Evolutionary conservation across 176 grass and related monocot species (phyloP), one percentile per base, ranked within the genome.

Genomic region (Paspalum notatum): DNA sequence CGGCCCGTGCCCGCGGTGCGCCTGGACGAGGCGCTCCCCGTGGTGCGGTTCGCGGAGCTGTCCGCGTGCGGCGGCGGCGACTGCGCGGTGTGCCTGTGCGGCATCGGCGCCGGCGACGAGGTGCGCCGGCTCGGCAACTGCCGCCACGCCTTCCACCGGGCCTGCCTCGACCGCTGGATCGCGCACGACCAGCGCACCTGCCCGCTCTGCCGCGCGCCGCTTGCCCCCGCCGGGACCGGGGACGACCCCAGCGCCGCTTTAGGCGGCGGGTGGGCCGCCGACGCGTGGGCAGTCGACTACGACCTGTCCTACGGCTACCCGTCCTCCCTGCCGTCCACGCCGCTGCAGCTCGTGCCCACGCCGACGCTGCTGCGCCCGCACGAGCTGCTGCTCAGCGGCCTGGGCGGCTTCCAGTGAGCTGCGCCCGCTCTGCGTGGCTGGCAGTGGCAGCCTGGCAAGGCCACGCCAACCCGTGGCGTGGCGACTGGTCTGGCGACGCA

Each of bases 111-210:
- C 25, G 68, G 8, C 4, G 92, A 94, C 85, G 95, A 94, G 90
- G 95, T 98, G 71, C 88, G 90, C 39, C 87, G 55, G 32, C 87
- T 93, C 18, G 6, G 62, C 62, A 92, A 87, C 76, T 94, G 95
- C 95, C 71, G 91, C 67, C 95, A 98, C 76, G 90, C 92, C 66
- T 98, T 94, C 83, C 95, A 98, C 90, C 89, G 87, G 0, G 92
- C 85, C 10, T 94, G 95, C 87, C 86, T 98, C 46, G 95, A 98
- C 80, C 81, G 91, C 67, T 94, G 95, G 95, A 88, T 94, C 69
- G 85, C 89, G 43, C 85, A 92, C 75, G 74, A 69, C 32, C 92
- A 85, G 83, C 77, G 82, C 76, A 91, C 92, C n/a, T 94, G 92
- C 74, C 95, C 92, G 26, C 90, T 91, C 51, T 89, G 95, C 87